Evolutionary conservation across 2,329 filamentous ascomycete genomes (phyloP).

Genomic region (Chrysoporthe austroafricana): DNA sequence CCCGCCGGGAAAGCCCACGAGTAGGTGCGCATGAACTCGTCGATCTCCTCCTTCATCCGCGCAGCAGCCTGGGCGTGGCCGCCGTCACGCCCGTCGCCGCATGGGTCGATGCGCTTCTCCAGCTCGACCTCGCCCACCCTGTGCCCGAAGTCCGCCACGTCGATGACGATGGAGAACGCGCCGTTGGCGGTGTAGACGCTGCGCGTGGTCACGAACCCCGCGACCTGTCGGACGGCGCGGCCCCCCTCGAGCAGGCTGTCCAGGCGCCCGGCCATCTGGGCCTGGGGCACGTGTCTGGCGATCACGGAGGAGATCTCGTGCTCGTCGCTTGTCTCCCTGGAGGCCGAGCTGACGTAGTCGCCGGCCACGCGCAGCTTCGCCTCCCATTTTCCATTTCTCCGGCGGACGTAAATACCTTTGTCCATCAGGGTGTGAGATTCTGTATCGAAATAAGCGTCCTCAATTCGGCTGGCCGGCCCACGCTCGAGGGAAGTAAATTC

Average conservation of each 20-base stretch:
- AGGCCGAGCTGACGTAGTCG: background rate
- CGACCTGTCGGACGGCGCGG: background rate
- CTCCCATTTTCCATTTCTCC: background rate
- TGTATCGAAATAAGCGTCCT: background rate
- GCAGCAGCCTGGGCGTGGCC: background rate
- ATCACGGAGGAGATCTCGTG: background rate
- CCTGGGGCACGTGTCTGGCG: background rate
- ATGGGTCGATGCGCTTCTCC: background rate
- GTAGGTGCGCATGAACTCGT: background rate
- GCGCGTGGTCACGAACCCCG: background rate
- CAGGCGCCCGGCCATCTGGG: background rate
- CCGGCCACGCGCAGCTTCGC: background rate
- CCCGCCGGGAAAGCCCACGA: background rate
- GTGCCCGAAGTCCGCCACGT: background rate
- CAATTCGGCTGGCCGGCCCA: background rate
- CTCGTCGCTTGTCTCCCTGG: background rate
- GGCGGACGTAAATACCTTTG: background rate
- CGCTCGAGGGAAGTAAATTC: background rate
- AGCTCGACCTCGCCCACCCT: background rate
- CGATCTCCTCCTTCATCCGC: background rate
- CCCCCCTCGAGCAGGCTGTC: background rate
- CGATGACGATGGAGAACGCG: background rate
- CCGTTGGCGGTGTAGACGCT: background rate
- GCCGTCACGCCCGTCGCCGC: no score
- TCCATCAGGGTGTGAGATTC: background rate